A percentile compares a stretch with the other conserved stretches of the same genome.
Conservation (phyloP, 768 basidiomycete genomes). For the Trametes maxima region DNA sequence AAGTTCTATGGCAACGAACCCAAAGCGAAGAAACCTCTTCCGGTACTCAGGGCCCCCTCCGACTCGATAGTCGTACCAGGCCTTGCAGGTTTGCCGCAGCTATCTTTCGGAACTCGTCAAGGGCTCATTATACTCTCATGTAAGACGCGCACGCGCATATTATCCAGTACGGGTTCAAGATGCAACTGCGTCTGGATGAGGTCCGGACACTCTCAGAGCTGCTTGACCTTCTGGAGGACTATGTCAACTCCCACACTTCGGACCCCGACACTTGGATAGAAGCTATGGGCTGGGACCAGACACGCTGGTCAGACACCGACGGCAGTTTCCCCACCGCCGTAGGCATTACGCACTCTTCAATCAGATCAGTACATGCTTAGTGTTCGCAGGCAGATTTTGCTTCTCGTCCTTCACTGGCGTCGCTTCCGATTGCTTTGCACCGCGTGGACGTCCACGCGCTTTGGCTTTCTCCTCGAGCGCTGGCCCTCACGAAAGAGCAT, state of each 20-base stretch:
- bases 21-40: conserved; percentile 31
- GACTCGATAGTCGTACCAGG: conserved; percentile 68
- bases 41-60: conserved; percentile 25
- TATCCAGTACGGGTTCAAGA: conserved; percentile 71
- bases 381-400: conserved; percentile 67
- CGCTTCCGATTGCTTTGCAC: conserved; percentile 69
- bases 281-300: conserved; percentile 96
- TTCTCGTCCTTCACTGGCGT: conserved; percentile 63
- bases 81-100: conserved; percentile 54
- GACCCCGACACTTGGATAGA: conserved; percentile 70
- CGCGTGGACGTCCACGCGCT: conserved; percentile 84
- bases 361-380: not conserved
- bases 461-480: conserved; percentile 81
- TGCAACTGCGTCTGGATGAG: conserved; percentile 63
- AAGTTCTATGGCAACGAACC: conserved; percentile 33
- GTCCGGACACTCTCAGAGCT: conserved; percentile 67
- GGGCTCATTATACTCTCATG: not conserved
- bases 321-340: conserved; percentile 75
- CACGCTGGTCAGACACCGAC: conserved; percentile 56
- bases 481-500: conserved; percentile 57
- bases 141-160: conserved; percentile 83
- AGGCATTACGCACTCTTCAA: conserved; percentile 18
- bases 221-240: conserved; percentile 57
- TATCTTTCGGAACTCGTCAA: not conserved
- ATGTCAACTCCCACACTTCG: conserved; percentile 57